Evolutionary conservation across 768 basidiomycete species (phyloP), one percentile per base, ranked within the genome.

Genomic region (Dacryopinax primogenitus): DNA sequence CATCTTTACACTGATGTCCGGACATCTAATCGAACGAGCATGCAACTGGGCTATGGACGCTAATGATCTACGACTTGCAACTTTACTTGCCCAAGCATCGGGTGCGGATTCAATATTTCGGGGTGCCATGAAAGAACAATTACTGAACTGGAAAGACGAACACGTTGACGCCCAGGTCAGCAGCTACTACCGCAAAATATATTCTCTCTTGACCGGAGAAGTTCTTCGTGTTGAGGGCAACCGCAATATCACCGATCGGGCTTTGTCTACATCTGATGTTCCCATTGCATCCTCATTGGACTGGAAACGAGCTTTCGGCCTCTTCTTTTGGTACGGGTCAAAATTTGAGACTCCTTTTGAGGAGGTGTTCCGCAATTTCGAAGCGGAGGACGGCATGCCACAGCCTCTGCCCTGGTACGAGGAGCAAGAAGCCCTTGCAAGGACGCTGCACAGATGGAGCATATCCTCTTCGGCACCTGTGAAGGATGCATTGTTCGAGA

Each of bases 301-400:
- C 72, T 99, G 96, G 96, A 94, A 92, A 73, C 84, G 92, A 21
- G 86, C 86, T 0, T 90, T 98, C 72, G 96, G 91, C 1, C 76
- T 97, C 45, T 86, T 86, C 67, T 76, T 98, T 33, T 99, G 96
- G 96, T 97, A 86, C 73, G 85, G 84, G 0, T 81, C 86, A 44
- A 80, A 84, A 4, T 71, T 76, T 62, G 74, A 74, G 34, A 81
- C 86, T 1, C 78, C 89, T 2, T 83, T 92, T 66, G 77, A 83
- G 1, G 82, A 87, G 44, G 86, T 86, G 0, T 85, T 90, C 69
- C 74, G 79, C 12, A 76, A 81, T 0, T 95, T 91, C 23, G 28
- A 66, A 28, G 64, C 70, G 68, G 82, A 88, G 66, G 71, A 75
- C 13, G 75, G 77, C 13, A 74, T 74, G 68, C 77, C 75, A 66